Evolutionary conservation across 352 stramenopile genomes (phyloP).

Genomic region (Globisporangium apiculatum): DNA sequence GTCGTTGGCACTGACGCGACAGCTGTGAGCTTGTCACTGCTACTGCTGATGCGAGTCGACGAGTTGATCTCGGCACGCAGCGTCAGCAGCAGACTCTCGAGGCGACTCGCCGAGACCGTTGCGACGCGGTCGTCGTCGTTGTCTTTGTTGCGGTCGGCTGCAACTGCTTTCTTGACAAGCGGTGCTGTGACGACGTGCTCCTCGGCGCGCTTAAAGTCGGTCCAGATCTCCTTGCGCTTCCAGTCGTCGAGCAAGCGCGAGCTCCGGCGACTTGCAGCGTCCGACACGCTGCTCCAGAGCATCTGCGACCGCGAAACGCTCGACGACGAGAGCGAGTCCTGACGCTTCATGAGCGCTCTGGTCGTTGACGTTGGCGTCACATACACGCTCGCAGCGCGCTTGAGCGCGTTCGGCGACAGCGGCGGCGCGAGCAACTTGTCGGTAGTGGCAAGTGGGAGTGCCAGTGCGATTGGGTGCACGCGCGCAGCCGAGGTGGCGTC

Average conservation of each 20-base stretch:
- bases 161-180: constrained; percentile 7
- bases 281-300: constrained; percentile 25
- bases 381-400: constrained; percentile 35
- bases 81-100: constrained; percentile 13
- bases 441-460: neutral
- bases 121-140: neutral
- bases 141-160: neutral
- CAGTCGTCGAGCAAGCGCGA: constrained; percentile 57
- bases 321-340: constrained; percentile 7
- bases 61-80: constrained; percentile 11
- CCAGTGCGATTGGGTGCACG: constrained; percentile 22
- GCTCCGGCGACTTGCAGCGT: constrained; percentile 14
- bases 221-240: constrained; percentile 73
- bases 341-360: constrained; percentile 16
- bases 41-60: neutral
- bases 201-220: constrained; percentile 62
- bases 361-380: constrained; percentile 11
- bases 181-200: constrained; percentile 29
- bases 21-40: neutral
- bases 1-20: neutral
- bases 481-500: neutral
- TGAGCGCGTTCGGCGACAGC: constrained; percentile 25
- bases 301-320: constrained; percentile 29
- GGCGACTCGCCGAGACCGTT: neutral
- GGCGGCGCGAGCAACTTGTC: constrained; percentile 16